Conservation (phyloP, 148 eudicot genomes). For the Chenopodium formosanum region DNA sequence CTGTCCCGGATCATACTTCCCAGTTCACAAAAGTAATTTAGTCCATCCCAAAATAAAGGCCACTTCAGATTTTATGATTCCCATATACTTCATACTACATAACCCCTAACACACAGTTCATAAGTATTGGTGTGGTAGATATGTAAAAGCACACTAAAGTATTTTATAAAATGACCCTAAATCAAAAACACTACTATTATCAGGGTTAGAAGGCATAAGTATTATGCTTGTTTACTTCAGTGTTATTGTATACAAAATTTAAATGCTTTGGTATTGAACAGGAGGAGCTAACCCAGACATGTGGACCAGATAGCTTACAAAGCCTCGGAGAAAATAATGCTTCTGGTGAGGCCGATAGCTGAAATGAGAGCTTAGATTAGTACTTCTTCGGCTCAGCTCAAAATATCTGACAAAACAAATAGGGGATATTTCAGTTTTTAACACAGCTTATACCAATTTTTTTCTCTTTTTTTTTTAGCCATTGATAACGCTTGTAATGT, state of each 20-base stretch:
- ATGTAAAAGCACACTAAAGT: neutral
- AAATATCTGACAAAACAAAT: slow-evolving; percentile 15
- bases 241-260: neutral
- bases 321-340: slow-evolving; percentile 37
- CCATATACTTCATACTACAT: neutral
- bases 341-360: slow-evolving; percentile 42
- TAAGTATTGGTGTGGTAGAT: neutral
- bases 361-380: slow-evolving; percentile 16
- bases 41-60: neutral
- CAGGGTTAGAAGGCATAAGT: neutral
- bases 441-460: slow-evolving; percentile 21
- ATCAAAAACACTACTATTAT: too few relatives aligned
- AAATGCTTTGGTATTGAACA: slow-evolving; percentile 35
- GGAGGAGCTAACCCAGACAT: slow-evolving; percentile 58
- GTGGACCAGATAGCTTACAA: slow-evolving; percentile 50
- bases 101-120: neutral
- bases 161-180: too few relatives aligned
- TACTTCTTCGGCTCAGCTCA: slow-evolving; percentile 8
- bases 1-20: neutral
- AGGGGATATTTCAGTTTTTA: neutral
- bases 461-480: neutral
- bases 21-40: too few relatives aligned
- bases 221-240: neutral
- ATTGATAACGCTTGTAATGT: slow-evolving; percentile 16
- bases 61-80: neutral